These are phyloP conservation scores for Alternaria tenuissima DNA, from an alignment of 2,329 filamentous ascomycete genomes.

Conservation along the genomic window DNA sequence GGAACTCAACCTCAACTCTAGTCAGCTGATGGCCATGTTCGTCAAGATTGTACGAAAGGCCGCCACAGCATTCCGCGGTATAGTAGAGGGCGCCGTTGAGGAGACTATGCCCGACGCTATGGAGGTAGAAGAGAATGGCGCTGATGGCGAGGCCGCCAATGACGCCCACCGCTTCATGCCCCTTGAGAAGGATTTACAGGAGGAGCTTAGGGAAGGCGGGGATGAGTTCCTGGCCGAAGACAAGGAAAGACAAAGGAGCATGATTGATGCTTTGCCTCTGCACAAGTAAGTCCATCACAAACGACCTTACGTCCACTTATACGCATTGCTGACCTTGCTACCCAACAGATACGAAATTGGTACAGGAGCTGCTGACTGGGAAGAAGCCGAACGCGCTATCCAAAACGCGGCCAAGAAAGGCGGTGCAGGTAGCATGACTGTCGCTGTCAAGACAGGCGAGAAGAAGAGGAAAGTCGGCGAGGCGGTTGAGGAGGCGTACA, in stretches of 20 bases:
- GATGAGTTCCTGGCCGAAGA: conserved; percentile 74
- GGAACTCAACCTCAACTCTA: conserved; percentile 76
- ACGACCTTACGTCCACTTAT: background rate
- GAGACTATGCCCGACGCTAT: conserved; percentile 57
- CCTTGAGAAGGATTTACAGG: conserved; percentile 74
- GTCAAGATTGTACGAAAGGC: conserved; percentile 95
- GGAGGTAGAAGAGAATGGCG: conserved; percentile 58
- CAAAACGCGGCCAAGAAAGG: conserved; percentile 54
- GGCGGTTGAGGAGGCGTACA: conserved; percentile 58
- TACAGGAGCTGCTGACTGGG: conserved; percentile 62
- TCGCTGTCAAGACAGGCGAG: conserved; percentile 83
- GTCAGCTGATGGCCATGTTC: conserved; percentile 93
- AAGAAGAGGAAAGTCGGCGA: conserved; percentile 76
- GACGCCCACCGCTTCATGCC: conserved; percentile 72
- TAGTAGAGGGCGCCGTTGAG: conserved; percentile 74
- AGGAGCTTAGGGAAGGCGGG: conserved; percentile 85
- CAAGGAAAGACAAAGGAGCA: conserved; percentile 80
- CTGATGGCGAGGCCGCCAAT: conserved; percentile 60
- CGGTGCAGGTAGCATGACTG: conserved; percentile 68
- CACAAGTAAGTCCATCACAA: conserved; percentile 72
- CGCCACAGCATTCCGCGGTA: conserved; percentile 75
- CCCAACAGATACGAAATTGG: conserved; percentile 54
- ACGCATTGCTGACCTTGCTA: conserved; percentile 4
- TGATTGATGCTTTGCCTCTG: conserved; percentile 90
- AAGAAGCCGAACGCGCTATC: conserved; percentile 77